These are phyloP conservation scores for Lasiosphaeria miniovina DNA, from an alignment of 495 filamentous ascomycete species.

Conservation along the genomic window DNA sequence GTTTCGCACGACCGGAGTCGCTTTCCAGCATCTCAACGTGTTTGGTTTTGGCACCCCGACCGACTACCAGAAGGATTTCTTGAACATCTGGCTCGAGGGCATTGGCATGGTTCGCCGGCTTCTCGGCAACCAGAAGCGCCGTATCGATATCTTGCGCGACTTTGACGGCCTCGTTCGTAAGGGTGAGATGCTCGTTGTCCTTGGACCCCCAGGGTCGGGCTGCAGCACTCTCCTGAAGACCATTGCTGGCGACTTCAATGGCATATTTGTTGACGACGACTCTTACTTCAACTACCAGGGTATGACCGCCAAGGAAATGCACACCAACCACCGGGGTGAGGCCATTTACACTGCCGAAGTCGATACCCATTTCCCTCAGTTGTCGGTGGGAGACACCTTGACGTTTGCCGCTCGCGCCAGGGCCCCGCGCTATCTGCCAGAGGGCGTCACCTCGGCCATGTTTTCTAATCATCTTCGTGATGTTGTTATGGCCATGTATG, in stretches of 20 bases:
- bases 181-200: conserved; percentile 78
- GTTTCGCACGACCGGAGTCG: conserved; percentile 51
- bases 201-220: conserved; percentile 75
- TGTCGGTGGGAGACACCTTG: conserved; percentile 76
- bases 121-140: conserved; percentile 51
- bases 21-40: conserved; percentile 64
- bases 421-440: conserved; percentile 59
- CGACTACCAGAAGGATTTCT: conserved; percentile 76
- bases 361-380: conserved; percentile 79
- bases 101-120: conserved; percentile 44
- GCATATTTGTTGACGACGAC: conserved; percentile 61
- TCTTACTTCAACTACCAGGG: conserved; percentile 76
- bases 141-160: conserved; percentile 73
- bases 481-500: conserved; percentile 77
- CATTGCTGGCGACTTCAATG: conserved; percentile 72
- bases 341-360: conserved; percentile 78
- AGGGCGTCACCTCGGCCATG: conserved; percentile 54
- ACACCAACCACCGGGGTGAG: conserved; percentile 69
- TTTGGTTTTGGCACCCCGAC: conserved; percentile 74
- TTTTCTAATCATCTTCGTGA: conserved; percentile 67
- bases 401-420: conserved; percentile 71
- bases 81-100: conserved; percentile 60
- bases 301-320: conserved; percentile 59
- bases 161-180: conserved; percentile 74
- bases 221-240: conserved; percentile 80